These are phyloP conservation scores for Epichloe gansuensis DNA, from an alignment of 2,329 filamentous ascomycete genomes.

Conservation along the genomic window DNA sequence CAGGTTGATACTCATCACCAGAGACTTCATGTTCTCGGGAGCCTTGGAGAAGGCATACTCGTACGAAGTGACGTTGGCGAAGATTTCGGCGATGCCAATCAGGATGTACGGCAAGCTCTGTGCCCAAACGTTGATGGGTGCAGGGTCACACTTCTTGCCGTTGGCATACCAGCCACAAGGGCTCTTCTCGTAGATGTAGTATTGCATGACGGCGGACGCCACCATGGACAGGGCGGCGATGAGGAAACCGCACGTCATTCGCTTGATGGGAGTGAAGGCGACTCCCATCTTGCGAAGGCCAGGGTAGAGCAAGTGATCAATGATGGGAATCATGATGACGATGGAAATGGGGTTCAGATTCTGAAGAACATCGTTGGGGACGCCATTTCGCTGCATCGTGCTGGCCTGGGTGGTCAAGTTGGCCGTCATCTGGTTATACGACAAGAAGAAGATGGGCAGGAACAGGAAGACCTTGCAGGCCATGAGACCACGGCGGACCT, in stretches of 20 bases:
- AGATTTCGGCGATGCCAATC: conserved; percentile 39
- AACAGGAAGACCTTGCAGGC: conserved; percentile 62
- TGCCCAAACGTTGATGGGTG: conserved; percentile 53
- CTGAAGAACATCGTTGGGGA: conserved; percentile 66
- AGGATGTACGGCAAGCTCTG: conserved; percentile 39
- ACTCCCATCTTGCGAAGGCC: conserved; percentile 48
- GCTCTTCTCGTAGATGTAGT: conserved; percentile 51
- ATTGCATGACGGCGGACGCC: conserved; percentile 41
- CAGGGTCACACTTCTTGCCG: conserved; percentile 32
- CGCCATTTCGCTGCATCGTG: conserved; percentile 53
- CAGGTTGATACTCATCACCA: conserved; percentile 58
- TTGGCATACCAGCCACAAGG: conserved; percentile 45
- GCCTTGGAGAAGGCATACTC: conserved; percentile 71
- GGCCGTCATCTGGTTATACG: conserved; percentile 47
- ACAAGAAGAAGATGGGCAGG: conserved; percentile 50
- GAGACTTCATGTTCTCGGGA: conserved; percentile 65
- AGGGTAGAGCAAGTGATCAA: conserved; percentile 59
- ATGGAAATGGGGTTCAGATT: conserved; percentile 66
- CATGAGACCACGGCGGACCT: conserved; percentile 55
- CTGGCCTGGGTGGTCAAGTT: conserved; percentile 52
- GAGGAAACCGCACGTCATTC: conserved; percentile 58
- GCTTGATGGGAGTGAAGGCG: conserved; percentile 62
- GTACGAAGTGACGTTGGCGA: conserved; percentile 46
- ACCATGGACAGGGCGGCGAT: conserved; percentile 50
- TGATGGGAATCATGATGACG: conserved; percentile 61